A percentile compares a stretch with the other conserved stretches of the same genome.
Evolutionary conservation across 2,329 filamentous ascomycete genomes (phyloP).

Genomic region (Ambrosiella cleistominuta): DNA sequence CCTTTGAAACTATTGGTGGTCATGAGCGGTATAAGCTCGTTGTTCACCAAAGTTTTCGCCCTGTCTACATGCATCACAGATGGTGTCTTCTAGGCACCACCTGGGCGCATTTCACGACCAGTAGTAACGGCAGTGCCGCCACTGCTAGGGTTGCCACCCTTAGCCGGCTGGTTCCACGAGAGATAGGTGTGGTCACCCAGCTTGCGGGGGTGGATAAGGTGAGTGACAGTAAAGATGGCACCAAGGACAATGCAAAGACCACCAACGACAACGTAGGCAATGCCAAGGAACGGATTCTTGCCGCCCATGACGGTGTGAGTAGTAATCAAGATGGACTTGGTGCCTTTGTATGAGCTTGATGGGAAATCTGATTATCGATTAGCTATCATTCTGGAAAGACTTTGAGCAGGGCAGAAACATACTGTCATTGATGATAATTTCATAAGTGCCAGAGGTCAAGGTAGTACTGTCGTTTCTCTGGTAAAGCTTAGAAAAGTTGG

Average conservation of each 20-base stretch:
- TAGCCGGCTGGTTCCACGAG: slow-evolving; percentile 63
- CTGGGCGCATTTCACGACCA: slow-evolving; percentile 37
- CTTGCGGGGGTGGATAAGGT: slow-evolving; percentile 88
- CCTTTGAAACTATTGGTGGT: neutral
- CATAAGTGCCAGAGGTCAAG: slow-evolving; percentile 57
- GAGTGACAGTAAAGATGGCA: slow-evolving; percentile 70
- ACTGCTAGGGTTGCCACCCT: slow-evolving; percentile 25
- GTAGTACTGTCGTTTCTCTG: slow-evolving; percentile 56
- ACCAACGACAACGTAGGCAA: slow-evolving; percentile 86
- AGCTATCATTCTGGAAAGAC: neutral
- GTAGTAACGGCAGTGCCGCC: slow-evolving; percentile 28
- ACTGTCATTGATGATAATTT: slow-evolving; percentile 63
- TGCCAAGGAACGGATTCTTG: slow-evolving; percentile 87
- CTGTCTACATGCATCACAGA: neutral
- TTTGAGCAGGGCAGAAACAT: slow-evolving; percentile 23
- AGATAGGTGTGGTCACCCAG: slow-evolving; percentile 94
- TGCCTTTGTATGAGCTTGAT: slow-evolving; percentile 61
- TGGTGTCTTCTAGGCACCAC: slow-evolving; percentile 23
- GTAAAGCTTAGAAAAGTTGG: slow-evolving; percentile 86
- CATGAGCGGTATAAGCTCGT: neutral
- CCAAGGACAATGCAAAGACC: slow-evolving; percentile 84
- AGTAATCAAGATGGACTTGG: slow-evolving; percentile 76
- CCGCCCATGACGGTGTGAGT: slow-evolving; percentile 88
- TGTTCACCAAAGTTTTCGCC: neutral
- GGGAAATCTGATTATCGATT: slow-evolving; percentile 48